Evolutionary conservation across 169 alveolate species (phyloP).

Genomic region (Hammondia hammondi): DNA sequence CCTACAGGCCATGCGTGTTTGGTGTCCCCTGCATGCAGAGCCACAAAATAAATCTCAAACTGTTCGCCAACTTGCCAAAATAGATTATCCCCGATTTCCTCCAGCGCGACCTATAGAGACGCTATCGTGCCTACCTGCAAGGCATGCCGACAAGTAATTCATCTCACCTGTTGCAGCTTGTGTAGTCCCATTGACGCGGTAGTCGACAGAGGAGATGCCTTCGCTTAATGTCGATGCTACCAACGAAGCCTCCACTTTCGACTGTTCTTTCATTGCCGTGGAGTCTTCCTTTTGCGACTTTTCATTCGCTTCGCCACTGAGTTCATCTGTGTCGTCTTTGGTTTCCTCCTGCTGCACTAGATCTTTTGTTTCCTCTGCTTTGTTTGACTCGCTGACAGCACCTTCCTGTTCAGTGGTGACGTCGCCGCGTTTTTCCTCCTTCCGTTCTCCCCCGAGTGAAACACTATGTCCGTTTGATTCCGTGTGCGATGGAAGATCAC

Average conservation of each 20-base stretch:
- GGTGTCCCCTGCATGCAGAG: neutral
- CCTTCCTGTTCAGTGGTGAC: neutral
- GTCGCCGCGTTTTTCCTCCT: neutral
- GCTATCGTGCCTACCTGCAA: neutral
- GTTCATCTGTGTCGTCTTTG: neutral
- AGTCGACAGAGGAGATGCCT: neutral
- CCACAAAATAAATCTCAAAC: neutral
- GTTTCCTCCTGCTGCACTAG: neutral
- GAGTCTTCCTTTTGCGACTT: neutral
- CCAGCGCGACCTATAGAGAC: neutral
- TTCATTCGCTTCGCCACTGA: neutral
- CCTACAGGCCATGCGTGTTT: conserved; percentile 52
- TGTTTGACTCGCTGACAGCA: neutral
- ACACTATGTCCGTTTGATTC: neutral
- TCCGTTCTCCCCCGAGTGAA: neutral
- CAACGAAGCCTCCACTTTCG: neutral
- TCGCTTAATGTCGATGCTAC: neutral
- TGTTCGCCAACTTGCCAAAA: neutral
- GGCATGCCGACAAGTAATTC: neutral
- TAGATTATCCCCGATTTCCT: neutral
- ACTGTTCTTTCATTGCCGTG: neutral
- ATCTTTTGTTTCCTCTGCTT: neutral
- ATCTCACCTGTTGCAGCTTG: neutral
- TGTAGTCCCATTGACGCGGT: neutral
- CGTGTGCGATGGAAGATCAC: neutral